Percentiles rank a stretch among this genome's conserved stretches.
Evolutionary conservation across 495 filamentous ascomycete genomes (phyloP).

Genomic region (Lophiostoma macrostomum): DNA sequence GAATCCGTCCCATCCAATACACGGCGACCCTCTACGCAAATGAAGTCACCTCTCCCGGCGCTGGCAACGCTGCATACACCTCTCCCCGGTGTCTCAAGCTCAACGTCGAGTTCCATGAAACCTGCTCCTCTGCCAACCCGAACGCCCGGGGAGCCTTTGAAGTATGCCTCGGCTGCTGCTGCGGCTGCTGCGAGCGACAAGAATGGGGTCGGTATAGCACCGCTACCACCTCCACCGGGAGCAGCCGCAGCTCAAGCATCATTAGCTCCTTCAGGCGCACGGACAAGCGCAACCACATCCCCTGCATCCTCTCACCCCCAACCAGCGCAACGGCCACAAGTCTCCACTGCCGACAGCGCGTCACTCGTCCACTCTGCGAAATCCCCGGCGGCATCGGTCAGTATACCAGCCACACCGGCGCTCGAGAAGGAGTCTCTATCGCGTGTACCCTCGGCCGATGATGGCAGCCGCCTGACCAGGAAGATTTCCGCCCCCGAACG

Average conservation of each 20-base stretch:
- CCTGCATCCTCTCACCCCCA: slow-evolving; percentile 51
- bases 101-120: slow-evolving; percentile 66
- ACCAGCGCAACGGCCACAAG: slow-evolving; percentile 48
- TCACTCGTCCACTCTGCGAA: slow-evolving; percentile 42
- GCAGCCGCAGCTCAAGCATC: slow-evolving; percentile 37
- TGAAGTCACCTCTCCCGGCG: slow-evolving; percentile 90
- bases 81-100: slow-evolving; percentile 58
- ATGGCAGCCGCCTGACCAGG: slow-evolving; percentile 15
- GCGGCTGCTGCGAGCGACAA: slow-evolving; percentile 93
- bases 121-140: slow-evolving; percentile 83
- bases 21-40: slow-evolving; percentile 80
- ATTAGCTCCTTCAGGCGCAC: slow-evolving; percentile 30
- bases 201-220: slow-evolving; percentile 81
- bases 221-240: slow-evolving; percentile 84
- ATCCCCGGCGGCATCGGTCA: slow-evolving; percentile 46
- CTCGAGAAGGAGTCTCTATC: slow-evolving; percentile 44
- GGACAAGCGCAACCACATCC: slow-evolving; percentile 43
- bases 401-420: slow-evolving; percentile 45
- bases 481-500: slow-evolving; percentile 18
- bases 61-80: slow-evolving; percentile 79
- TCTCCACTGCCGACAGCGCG: slow-evolving; percentile 45
- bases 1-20: slow-evolving; percentile 35
- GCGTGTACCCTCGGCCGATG: slow-evolving; percentile 38
- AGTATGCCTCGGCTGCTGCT: slow-evolving; percentile 94
- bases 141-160: slow-evolving; percentile 82